Conservation (phyloP, 2,329 filamentous ascomycete species). For the Capronia epimyces region DNA sequence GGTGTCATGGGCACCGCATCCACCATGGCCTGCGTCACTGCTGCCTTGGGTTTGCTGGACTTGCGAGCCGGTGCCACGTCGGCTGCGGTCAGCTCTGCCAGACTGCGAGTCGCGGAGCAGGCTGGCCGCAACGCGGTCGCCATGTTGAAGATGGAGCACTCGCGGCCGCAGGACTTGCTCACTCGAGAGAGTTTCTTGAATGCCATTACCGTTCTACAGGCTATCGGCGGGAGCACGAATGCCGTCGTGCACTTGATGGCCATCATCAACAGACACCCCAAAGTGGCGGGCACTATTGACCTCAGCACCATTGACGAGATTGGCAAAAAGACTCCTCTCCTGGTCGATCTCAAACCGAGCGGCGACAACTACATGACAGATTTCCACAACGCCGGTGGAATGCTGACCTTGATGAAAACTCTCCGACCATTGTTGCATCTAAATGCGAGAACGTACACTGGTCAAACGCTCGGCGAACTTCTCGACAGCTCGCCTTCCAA, state of each 20-base stretch:
- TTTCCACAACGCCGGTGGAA: slow-evolving; percentile 51
- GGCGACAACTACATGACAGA: slow-evolving; percentile 53
- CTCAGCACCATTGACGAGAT: slow-evolving; percentile 46
- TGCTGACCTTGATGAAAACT: slow-evolving; percentile 45
- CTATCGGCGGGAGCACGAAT: slow-evolving; percentile 54
- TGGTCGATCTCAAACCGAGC: slow-evolving; percentile 51
- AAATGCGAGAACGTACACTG: slow-evolving; percentile 44
- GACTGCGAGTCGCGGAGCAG: slow-evolving; percentile 51
- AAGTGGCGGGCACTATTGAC: slow-evolving; percentile 42
- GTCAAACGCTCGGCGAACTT: slow-evolving; percentile 45
- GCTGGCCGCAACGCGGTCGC: slow-evolving; percentile 48
- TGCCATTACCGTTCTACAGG: slow-evolving; percentile 51
- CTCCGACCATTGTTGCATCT: slow-evolving; percentile 45
- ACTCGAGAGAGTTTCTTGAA: slow-evolving; percentile 54
- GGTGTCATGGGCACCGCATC: slow-evolving; percentile 56
- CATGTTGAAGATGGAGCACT: slow-evolving; percentile 40
- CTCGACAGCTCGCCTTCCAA: slow-evolving; percentile 42
- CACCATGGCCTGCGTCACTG: slow-evolving; percentile 53
- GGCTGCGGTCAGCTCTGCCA: slow-evolving; percentile 49
- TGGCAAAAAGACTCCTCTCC: slow-evolving; percentile 43
- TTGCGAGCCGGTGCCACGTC: slow-evolving; percentile 47
- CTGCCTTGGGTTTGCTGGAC: slow-evolving; percentile 50
- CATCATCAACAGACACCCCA: slow-evolving; percentile 51
- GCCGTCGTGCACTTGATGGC: slow-evolving; percentile 53
- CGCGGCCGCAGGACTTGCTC: slow-evolving; percentile 51